Base-by-base conservation (phyloP, 345 rosid species). In the Citrus maxima region DNA sequence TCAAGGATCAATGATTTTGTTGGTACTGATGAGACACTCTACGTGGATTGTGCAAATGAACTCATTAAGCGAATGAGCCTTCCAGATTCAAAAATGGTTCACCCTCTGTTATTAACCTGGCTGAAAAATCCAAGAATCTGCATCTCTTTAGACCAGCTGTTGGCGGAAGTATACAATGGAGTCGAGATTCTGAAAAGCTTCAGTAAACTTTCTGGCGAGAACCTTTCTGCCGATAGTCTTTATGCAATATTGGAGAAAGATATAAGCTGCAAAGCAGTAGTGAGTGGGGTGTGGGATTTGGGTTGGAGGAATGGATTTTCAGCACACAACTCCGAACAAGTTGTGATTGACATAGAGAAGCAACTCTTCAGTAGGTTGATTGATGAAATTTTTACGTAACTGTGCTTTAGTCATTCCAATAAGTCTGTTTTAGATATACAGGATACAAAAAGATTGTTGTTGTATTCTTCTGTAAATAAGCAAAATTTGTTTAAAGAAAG, bases 221-320 rank as follows among this genome's bases (percentile, higher is more conserved):
- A 76, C 75, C 67, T 83, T 21, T 80, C 73, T 35, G 42, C 68
- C 22, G 93, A 86, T 71, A 81, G 84, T 51, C 73, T 91, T 35
- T 77, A 79, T 28, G 80, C 80, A 66, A 80, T 78, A 74, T 67
- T 92, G 89, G 92, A 88, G 76, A 88, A 79, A 69, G 99, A 95
- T 81, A 37, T 91, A 60, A 77, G 35, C 55, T 58, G 82, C 86
- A 86, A 74, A 70, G 94, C 85, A 83, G 82, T 87, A 61, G 80
- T 74, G 46, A 88, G 81, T 71, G 89, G 91, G 76, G 76, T 84
- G 51, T 95, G 98, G 99, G 94, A 91, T 71, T 79, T 83, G 78
- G 96, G 94, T 62, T 95, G 98, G 97, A 91, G 87, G 83, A 82
- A 77, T 40, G 93, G 84, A 77, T 89, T 82, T 78, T 89, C 88